Percentiles rank a stretch among this genome's conserved stretches.
Evolutionary conservation across 75 land plant genomes (phyloP).

Genomic region (Adiantum capillusveneris): DNA sequence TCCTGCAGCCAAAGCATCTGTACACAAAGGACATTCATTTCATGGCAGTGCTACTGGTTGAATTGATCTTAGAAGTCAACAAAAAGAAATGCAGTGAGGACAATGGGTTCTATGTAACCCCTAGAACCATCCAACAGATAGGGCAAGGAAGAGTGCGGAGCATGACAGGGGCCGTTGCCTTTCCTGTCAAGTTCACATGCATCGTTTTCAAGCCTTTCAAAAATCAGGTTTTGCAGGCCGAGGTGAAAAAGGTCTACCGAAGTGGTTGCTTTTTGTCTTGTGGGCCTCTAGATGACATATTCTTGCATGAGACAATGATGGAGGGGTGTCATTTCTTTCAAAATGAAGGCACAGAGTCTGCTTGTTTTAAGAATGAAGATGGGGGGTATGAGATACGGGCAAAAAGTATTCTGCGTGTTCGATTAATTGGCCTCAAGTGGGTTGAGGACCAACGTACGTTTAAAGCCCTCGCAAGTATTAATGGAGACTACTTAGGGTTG

Average conservation of each 20-base stretch:
- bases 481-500: conserved; percentile 60
- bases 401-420: conserved; percentile 34
- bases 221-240: conserved; percentile 52
- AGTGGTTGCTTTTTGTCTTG: conserved; percentile 46
- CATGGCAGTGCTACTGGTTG: conserved; percentile 32
- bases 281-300: conserved; percentile 50
- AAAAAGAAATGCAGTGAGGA: conserved; percentile 52
- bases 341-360: conserved; percentile 31
- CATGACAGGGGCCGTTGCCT: conserved; percentile 51
- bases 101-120: conserved; percentile 53
- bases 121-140: conserved; percentile 43
- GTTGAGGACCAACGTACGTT: conserved; percentile 18
- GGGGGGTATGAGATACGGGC: conserved; percentile 29
- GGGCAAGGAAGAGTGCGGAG: conserved; percentile 53
- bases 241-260: conserved; percentile 40
- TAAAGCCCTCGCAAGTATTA: conserved; percentile 41
- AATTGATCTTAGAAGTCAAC: conserved; percentile 45
- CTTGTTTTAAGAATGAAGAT: conserved; percentile 27
- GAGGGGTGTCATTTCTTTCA: conserved; percentile 29
- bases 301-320: conserved; percentile 42
- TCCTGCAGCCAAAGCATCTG: conserved; percentile 44
- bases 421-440: conserved; percentile 57
- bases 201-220: conserved; percentile 47
- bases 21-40: conserved; percentile 23
- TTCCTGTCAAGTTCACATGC: conserved; percentile 52